These are phyloP conservation scores for Canna indica DNA, from an alignment of 176 grass and related monocot species.

Conservation along the genomic window DNA sequence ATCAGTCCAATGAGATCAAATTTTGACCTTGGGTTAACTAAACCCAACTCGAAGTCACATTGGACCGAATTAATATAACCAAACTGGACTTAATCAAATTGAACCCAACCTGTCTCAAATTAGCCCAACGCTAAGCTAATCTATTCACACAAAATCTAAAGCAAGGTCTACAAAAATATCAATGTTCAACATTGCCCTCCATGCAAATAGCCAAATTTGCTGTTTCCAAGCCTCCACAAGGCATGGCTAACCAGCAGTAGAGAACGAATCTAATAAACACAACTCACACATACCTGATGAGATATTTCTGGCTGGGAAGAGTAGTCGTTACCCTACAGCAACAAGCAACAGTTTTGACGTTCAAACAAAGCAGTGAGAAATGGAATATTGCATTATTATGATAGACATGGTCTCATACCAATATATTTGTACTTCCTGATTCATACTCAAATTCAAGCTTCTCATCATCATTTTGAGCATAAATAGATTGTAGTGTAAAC, in stretches of 20 bases:
- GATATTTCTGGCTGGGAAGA: constrained; percentile 73
- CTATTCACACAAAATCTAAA: too few relatives aligned
- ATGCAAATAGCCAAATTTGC: not conserved
- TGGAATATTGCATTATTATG: not conserved
- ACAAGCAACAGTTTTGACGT: constrained; percentile 11
- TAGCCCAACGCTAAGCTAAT: too few relatives aligned
- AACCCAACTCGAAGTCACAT: too few relatives aligned
- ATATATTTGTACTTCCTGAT: constrained; percentile 87
- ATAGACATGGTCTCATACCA: constrained; percentile 29
- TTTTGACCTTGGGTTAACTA: too few relatives aligned
- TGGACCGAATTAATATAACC: too few relatives aligned
- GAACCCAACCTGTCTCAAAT: too few relatives aligned
- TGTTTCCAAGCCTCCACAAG: constrained; percentile 1
- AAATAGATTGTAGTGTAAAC: constrained; percentile 90
- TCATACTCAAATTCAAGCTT: constrained; percentile 98
- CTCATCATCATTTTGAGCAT: constrained; percentile 91
- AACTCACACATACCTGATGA: constrained; percentile 52
- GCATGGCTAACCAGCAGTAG: not conserved
- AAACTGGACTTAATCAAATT: too few relatives aligned
- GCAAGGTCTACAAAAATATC: too few relatives aligned
- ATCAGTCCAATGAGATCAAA: too few relatives aligned
- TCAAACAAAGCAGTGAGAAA: constrained; percentile 3
- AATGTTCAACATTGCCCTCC: not conserved
- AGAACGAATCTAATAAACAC: constrained; percentile 3
- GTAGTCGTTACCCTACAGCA: constrained; percentile 70